Evolutionary conservation across 441 rosid species (phyloP).

Genomic region (Bocquillonia castaneifolia): DNA sequence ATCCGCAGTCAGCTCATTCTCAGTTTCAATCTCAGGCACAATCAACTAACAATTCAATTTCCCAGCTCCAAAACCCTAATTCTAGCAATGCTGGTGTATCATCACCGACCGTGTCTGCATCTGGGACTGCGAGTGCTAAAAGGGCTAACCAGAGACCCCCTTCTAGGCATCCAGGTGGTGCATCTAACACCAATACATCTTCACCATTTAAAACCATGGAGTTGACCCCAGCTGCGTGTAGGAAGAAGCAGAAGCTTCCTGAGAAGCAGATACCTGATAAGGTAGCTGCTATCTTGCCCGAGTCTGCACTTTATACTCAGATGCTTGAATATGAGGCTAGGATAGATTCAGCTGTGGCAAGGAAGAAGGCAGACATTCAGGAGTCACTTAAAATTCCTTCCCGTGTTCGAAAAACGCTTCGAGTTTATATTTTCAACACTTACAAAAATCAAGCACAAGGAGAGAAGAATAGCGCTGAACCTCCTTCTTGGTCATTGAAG

Average conservation of each 20-base stretch:
- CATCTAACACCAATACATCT: slow-evolving; percentile 35
- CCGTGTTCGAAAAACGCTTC: slow-evolving; percentile 45
- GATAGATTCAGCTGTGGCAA: slow-evolving; percentile 51
- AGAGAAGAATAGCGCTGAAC: slow-evolving; percentile 33
- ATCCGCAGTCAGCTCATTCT: slow-evolving; percentile 42
- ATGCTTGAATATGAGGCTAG: slow-evolving; percentile 68
- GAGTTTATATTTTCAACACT: slow-evolving; percentile 67
- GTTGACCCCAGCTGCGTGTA: slow-evolving; percentile 49
- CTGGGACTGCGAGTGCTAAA: slow-evolving; percentile 48
- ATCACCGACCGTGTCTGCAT: slow-evolving; percentile 40
- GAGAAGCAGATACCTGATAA: slow-evolving; percentile 62
- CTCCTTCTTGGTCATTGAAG: slow-evolving; percentile 75
- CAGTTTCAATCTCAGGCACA: slow-evolving; percentile 48
- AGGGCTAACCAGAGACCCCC: slow-evolving; percentile 54
- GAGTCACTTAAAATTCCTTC: slow-evolving; percentile 57
- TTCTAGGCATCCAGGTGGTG: slow-evolving; percentile 49
- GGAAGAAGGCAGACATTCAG: slow-evolving; percentile 63
- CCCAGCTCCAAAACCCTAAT: slow-evolving; percentile 38
- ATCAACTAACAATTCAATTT: slow-evolving; percentile 32
- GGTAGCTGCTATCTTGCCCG: slow-evolving; percentile 57
- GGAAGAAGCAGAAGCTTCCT: slow-evolving; percentile 55
- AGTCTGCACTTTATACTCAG: slow-evolving; percentile 58
- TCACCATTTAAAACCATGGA: slow-evolving; percentile 62
- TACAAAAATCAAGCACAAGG: slow-evolving; percentile 46
- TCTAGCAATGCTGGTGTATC: slow-evolving; percentile 34